A percentile compares a stretch with the other conserved stretches of the same genome.
phyloP scores from a whole-genome alignment of 73 alveolate genomes.

The Durusdinium trenchii region DNA sequence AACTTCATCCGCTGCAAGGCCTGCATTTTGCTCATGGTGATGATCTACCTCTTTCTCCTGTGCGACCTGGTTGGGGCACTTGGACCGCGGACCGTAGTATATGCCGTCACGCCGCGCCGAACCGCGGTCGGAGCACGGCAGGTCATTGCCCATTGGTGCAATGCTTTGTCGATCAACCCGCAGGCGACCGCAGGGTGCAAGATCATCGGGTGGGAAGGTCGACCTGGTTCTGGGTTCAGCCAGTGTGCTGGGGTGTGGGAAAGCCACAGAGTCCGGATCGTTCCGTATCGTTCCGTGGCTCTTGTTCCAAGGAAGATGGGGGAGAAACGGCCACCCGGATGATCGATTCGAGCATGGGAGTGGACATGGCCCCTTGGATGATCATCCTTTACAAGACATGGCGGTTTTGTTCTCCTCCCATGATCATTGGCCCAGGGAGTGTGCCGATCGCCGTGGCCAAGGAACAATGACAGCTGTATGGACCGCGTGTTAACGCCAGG shows the following conservation, averaged over 20 bases:
- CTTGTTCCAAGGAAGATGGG: background rate
- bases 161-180: conserved; percentile 70
- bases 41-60: conserved; percentile 67
- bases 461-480: too few species aligned
- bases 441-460: too few species aligned
- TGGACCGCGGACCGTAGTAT: too few species aligned
- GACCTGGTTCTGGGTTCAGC: background rate
- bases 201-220: background rate
- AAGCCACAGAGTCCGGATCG: background rate
- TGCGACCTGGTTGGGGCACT: conserved; percentile 44
- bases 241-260: background rate
- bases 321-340: too few species aligned
- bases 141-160: conserved; percentile 86
- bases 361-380: too few species aligned
- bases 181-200: background rate
- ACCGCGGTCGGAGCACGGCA: background rate
- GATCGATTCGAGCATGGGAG: too few species aligned
- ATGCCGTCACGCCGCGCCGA: too few species aligned
- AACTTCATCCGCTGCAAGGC: conserved; percentile 1
- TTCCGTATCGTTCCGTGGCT: background rate
- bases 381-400: too few species aligned
- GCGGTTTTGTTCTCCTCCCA: too few species aligned
- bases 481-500: conserved; percentile 34
- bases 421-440: too few species aligned
- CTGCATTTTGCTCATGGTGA: conserved; percentile 24